Evolutionary conservation across 2,329 filamentous ascomycete genomes (phyloP).

Genomic region (Oidium heveae): DNA sequence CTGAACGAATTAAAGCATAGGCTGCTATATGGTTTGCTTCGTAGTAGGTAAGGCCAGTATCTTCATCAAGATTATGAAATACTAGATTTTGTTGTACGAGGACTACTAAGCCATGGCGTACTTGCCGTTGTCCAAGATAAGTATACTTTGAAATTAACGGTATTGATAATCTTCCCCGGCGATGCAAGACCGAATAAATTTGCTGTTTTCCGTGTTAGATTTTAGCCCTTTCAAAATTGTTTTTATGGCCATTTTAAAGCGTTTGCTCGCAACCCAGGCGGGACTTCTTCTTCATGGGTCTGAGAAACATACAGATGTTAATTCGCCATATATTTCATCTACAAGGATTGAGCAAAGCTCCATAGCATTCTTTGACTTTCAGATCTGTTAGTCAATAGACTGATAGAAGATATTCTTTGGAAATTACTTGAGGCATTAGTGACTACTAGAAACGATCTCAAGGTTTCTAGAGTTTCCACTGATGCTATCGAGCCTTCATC

Average conservation of each 20-base stretch:
- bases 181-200: constrained; percentile 57
- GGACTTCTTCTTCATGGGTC: not conserved
- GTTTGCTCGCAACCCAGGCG: no score
- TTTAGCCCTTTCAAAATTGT: not conserved
- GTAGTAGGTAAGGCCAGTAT: constrained; percentile 45
- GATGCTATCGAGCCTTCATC: no score
- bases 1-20: constrained; percentile 59
- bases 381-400: not conserved
- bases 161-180: constrained; percentile 52
- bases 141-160: constrained; percentile 45
- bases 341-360: constrained; percentile 82
- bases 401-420: not conserved
- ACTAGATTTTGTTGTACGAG: constrained; percentile 76
- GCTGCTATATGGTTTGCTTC: constrained; percentile 59
- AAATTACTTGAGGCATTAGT: not conserved
- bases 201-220: constrained; percentile 27
- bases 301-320: constrained; percentile 50
- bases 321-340: constrained; percentile 70
- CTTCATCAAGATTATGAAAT: constrained; percentile 40
- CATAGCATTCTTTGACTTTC: constrained; percentile 43
- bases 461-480: no score
- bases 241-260: constrained; percentile 1
- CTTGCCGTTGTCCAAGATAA: constrained; percentile 44
- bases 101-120: constrained; percentile 59
- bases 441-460: no score